Conservation (phyloP, 257 asterid species). For the Voacanga thouarsii region DNA sequence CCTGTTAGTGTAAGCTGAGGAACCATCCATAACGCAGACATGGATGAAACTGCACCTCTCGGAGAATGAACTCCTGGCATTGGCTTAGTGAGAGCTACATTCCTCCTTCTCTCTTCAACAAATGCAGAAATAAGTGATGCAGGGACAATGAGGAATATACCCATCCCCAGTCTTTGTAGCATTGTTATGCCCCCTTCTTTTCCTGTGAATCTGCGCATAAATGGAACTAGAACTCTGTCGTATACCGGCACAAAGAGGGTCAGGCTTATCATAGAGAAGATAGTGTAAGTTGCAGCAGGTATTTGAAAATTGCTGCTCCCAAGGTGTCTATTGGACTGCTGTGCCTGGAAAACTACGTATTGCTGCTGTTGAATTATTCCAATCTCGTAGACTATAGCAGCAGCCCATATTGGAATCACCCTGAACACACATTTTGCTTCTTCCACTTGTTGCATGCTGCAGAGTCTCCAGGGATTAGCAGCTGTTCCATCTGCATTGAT, state of each 20-base stretch:
- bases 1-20: conserved; percentile 69
- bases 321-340: conserved; percentile 58
- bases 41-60: conserved; percentile 49
- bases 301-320: conserved; percentile 47
- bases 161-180: conserved; percentile 67
- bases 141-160: conserved; percentile 42
- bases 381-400: conserved; percentile 54
- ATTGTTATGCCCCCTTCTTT: conserved; percentile 57
- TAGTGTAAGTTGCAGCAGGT: conserved; percentile 63
- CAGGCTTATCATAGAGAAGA: conserved; percentile 63
- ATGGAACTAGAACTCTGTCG: conserved; percentile 58
- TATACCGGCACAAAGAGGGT: conserved; percentile 58
- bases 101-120: conserved; percentile 50
- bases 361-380: conserved; percentile 45
- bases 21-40: conserved; percentile 64
- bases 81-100: conserved; percentile 29
- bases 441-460: conserved; percentile 67
- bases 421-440: conserved; percentile 61
- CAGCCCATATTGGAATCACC: conserved; percentile 58
- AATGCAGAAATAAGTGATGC: conserved; percentile 43
- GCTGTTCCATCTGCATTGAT: conserved; percentile 51
- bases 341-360: conserved; percentile 73
- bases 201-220: conserved; percentile 28
- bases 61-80: conserved; percentile 20
- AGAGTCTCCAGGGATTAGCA: conserved; percentile 56